Conservation (phyloP, 495 filamentous ascomycete genomes). For the Podospora australis region DNA sequence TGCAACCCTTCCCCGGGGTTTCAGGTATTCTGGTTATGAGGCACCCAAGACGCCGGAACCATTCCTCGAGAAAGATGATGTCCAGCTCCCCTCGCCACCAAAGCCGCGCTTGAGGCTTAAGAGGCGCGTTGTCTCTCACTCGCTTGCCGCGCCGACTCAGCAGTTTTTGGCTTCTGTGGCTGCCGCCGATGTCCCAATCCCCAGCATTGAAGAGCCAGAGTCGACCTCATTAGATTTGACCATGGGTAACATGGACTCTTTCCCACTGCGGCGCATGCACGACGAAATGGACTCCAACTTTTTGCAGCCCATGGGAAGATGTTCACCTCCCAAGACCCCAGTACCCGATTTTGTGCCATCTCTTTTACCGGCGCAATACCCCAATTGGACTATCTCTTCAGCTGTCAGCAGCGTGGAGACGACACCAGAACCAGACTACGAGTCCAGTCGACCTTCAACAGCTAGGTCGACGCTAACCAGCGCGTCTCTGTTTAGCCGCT, state of each 20-base stretch:
- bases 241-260: conserved; percentile 22
- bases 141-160: conserved; percentile 45
- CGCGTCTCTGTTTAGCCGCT: conserved; percentile 40
- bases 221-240: conserved; percentile 27
- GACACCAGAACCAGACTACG: conserved; percentile 40
- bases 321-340: conserved; percentile 43
- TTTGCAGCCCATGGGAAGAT: conserved; percentile 24
- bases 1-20: conserved; percentile 35
- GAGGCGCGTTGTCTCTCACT: conserved; percentile 37
- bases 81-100: conserved; percentile 34
- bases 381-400: conserved; percentile 42
- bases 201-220: conserved; percentile 44
- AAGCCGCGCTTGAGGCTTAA: conserved; percentile 41
- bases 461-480: conserved; percentile 45
- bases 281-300: conserved; percentile 29
- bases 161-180: conserved; percentile 53
- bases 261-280: conserved; percentile 19
- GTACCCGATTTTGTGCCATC: conserved; percentile 30
- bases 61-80: conserved; percentile 23
- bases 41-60: conserved; percentile 43
- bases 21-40: conserved; percentile 28
- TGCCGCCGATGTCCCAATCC: conserved; percentile 49
- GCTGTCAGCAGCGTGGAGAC: conserved; percentile 41
- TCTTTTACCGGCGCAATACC: conserved; percentile 32
- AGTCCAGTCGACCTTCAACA: conserved; percentile 46